These are phyloP conservation scores for Globisporangium irregulare DNA, from an alignment of 352 stramenopile genomes.

Conservation along the genomic window DNA sequence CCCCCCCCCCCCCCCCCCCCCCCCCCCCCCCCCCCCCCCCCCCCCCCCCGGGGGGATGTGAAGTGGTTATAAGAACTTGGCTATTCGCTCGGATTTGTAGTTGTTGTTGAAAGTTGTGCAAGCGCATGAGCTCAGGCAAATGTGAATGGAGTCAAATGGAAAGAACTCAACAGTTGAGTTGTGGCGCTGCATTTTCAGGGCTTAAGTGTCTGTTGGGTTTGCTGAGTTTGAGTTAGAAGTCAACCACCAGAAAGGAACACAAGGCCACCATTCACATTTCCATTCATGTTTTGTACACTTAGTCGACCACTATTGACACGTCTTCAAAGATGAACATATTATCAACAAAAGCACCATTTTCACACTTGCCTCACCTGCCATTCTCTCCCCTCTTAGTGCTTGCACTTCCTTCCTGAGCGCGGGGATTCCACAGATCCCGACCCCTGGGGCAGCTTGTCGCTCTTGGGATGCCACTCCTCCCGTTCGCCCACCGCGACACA, in stretches of 20 bases:
- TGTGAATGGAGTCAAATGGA: neutral
- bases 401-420: neutral
- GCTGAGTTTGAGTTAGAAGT: neutral
- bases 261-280: neutral
- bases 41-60: too few species aligned
- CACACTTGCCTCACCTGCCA: neutral
- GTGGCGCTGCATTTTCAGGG: neutral
- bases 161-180: neutral
- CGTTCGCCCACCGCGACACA: neutral
- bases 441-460: neutral
- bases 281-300: neutral
- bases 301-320: neutral
- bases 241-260: too few species aligned
- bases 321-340: neutral
- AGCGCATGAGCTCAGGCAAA: neutral
- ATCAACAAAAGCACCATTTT: neutral
- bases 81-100: neutral
- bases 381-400: neutral
- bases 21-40: too few species aligned
- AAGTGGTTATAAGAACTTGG: neutral
- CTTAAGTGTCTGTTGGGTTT: neutral
- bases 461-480: neutral
- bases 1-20: too few species aligned
- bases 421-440: neutral
- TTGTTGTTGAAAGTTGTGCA: conserved; percentile 1